These are phyloP conservation scores for Termitomyces titanicus DNA, from an alignment of 768 basidiomycete genomes.

Conservation along the genomic window DNA sequence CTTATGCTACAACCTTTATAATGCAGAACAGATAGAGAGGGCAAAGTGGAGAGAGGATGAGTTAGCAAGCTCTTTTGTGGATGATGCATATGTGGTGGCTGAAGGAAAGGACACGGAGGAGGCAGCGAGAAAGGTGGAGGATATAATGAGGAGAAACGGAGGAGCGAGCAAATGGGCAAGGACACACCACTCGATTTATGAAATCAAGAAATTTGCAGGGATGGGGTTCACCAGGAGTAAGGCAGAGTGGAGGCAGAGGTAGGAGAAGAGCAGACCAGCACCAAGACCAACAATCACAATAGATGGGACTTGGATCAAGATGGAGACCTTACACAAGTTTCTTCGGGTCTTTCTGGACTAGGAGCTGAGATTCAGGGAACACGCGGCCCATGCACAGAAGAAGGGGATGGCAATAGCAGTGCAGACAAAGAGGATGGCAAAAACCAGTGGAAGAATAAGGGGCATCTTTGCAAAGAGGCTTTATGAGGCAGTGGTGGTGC, in stretches of 20 bases:
- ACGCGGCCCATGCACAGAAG: conserved; percentile 6
- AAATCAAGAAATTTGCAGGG: background rate
- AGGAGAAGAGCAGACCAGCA: background rate
- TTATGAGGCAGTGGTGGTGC: background rate
- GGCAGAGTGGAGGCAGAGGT: background rate
- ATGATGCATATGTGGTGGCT: background rate
- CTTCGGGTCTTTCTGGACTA: conserved; percentile 17
- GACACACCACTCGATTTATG: background rate
- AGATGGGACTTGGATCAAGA: background rate
- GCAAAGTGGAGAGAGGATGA: background rate
- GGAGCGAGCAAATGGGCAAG: background rate
- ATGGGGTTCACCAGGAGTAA: background rate
- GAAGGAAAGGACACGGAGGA: background rate
- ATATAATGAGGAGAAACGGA: background rate
- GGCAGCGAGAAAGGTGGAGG: background rate
- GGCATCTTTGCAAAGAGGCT: background rate
- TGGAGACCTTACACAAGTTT: conserved; percentile 3
- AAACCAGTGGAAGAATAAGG: conserved; percentile 8
- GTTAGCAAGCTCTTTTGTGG: background rate
- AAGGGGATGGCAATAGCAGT: conserved; percentile 3
- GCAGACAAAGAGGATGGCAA: conserved; percentile 1
- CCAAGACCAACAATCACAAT: background rate
- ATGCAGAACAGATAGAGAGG: background rate
- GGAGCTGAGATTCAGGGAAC: conserved; percentile 11
- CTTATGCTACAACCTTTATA: background rate